Evolutionary conservation across 192 early-diverging fungal genomes (phyloP).

Genomic region (Thamnidium elegans): DNA sequence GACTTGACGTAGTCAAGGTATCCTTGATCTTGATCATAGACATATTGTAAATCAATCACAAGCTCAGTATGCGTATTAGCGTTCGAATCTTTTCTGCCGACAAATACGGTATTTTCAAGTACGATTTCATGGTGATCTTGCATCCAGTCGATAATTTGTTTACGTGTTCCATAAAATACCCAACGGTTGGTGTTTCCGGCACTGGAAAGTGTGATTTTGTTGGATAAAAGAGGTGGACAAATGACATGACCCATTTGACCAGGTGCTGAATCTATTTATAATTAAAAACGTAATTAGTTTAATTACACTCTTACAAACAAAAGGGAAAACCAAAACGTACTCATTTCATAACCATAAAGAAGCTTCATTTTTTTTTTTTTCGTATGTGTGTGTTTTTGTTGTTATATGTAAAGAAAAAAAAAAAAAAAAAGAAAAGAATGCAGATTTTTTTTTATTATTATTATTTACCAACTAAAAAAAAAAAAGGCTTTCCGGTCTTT

Average conservation of each 20-base stretch:
- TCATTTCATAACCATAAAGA: slow-evolving; percentile 36
- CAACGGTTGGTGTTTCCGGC: slow-evolving; percentile 41
- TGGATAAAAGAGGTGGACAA: slow-evolving; percentile 40
- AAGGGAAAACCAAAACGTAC: not conserved
- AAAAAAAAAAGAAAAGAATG: not conserved
- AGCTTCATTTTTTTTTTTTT: slow-evolving; percentile 13
- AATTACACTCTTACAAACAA: not conserved
- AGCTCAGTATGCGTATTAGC: slow-evolving; percentile 35
- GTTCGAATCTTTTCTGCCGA: slow-evolving; percentile 27
- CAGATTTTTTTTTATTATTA: not conserved
- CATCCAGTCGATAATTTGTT: slow-evolving; percentile 48
- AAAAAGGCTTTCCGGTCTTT: not conserved
- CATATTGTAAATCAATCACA: slow-evolving; percentile 45
- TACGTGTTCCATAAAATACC: slow-evolving; percentile 48
- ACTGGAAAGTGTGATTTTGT: slow-evolving; percentile 44
- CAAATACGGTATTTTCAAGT: slow-evolving; percentile 36
- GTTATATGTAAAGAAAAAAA: not conserved
- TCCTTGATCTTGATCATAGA: slow-evolving; percentile 42
- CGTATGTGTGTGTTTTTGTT: not conserved
- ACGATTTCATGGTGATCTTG: slow-evolving; percentile 26
- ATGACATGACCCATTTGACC: slow-evolving; percentile 31
- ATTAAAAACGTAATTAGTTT: not conserved
- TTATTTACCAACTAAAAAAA: too few species aligned
- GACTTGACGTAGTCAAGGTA: slow-evolving; percentile 39
- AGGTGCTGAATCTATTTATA: not conserved